These are phyloP conservation scores for Epichloe brachyelytri DNA, from an alignment of 2,329 filamentous ascomycete genomes.

Conservation along the genomic window DNA sequence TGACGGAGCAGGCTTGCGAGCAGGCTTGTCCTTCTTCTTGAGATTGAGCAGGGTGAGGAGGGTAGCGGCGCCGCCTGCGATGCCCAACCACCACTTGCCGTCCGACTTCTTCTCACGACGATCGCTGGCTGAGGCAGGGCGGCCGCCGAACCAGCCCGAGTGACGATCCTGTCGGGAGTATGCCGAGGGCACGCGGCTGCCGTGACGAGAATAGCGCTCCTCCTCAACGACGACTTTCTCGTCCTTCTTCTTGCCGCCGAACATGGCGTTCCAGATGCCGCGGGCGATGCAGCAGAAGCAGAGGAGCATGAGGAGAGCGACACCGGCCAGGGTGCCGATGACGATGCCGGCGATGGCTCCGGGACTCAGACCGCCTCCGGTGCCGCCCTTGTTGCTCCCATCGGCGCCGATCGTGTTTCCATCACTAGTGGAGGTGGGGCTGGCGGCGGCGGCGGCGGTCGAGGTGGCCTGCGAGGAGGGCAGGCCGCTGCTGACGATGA, in stretches of 20 bases:
- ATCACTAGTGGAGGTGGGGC: conserved; percentile 31
- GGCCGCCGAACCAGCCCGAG: conserved; percentile 42
- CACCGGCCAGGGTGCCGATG: conserved; percentile 56
- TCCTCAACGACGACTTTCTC: conserved; percentile 49
- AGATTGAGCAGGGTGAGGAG: conserved; percentile 42
- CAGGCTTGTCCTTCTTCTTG: conserved; percentile 34
- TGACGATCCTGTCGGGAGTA: conserved; percentile 39
- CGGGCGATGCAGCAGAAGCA: conserved; percentile 63
- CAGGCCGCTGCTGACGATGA: conserved; percentile 37
- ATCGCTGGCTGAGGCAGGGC: conserved; percentile 24
- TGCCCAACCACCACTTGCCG: conserved; percentile 39
- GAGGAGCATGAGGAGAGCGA: conserved; percentile 53
- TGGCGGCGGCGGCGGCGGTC: conserved; percentile 38
- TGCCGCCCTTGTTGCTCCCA: conserved; percentile 26
- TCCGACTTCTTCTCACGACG: conserved; percentile 35
- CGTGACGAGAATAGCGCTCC: conserved; percentile 44
- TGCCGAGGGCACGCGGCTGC: conserved; percentile 26
- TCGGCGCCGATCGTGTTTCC: conserved; percentile 25
- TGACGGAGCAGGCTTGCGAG: conserved; percentile 19
- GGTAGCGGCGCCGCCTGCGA: conserved; percentile 37
- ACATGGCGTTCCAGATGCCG: conserved; percentile 48
- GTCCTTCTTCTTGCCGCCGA: conserved; percentile 44
- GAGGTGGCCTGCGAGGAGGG: conserved; percentile 33
- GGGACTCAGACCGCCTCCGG: conserved; percentile 41
- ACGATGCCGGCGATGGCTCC: conserved; percentile 75